Conservation (phyloP, 2,329 filamentous ascomycete genomes). For the Verticillium tricorpus region DNA sequence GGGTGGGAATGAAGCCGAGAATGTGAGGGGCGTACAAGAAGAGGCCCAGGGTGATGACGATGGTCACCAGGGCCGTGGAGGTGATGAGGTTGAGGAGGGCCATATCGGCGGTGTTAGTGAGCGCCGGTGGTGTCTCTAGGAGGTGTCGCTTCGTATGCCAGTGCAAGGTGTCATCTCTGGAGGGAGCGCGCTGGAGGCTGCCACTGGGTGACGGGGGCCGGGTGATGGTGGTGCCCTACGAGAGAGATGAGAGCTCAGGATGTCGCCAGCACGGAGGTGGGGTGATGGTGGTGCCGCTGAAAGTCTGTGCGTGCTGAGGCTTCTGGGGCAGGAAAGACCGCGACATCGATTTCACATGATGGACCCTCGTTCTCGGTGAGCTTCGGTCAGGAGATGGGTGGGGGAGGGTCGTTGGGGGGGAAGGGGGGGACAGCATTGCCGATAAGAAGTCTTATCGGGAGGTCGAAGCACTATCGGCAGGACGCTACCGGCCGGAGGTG, state of each 20-base stretch:
- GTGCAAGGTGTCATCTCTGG: not conserved
- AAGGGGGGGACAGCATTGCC: too few relatives aligned
- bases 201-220: too few relatives aligned
- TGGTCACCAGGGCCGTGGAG: not conserved
- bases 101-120: not conserved
- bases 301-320: not conserved
- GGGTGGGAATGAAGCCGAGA: not conserved
- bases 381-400: not conserved
- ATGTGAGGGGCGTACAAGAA: not conserved
- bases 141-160: not conserved
- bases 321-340: not conserved
- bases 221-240: not conserved
- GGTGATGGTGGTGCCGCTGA: not conserved
- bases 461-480: not conserved
- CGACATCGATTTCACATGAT: not conserved
- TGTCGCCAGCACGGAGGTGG: not conserved
- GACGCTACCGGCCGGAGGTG: not conserved
- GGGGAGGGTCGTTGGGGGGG: too few relatives aligned
- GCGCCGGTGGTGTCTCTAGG: not conserved
- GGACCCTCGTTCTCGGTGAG: not conserved
- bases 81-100: not conserved
- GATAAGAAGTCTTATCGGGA: not conserved
- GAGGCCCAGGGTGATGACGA: not conserved
- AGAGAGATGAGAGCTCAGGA: not conserved
- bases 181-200: too few relatives aligned